These are phyloP conservation scores for Globisporangium solare DNA, from an alignment of 352 stramenopile species.

Conservation along the genomic window DNA sequence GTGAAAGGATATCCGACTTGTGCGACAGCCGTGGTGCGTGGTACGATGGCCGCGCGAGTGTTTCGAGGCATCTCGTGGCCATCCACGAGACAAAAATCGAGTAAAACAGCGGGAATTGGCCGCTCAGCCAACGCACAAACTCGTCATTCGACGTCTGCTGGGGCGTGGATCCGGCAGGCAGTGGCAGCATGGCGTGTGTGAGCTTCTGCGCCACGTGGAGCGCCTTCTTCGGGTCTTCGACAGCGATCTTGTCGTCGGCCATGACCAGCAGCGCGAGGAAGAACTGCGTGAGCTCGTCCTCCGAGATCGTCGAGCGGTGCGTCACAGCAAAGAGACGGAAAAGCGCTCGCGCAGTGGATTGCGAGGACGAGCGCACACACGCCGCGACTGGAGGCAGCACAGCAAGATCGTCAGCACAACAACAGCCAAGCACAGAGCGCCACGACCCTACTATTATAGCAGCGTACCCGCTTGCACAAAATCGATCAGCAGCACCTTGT, in stretches of 20 bases:
- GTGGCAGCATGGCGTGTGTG: constrained; percentile 32
- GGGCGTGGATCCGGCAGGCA: constrained; percentile 12
- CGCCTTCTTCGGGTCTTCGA: constrained; percentile 25
- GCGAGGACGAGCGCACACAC: constrained; percentile 60
- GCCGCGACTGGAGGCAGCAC: constrained; percentile 39
- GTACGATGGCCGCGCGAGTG: constrained; percentile 49
- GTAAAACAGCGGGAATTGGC: constrained; percentile 70
- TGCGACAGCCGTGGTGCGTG: constrained; percentile 42
- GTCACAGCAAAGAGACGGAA: constrained; percentile 50
- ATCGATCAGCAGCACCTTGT: constrained; percentile 31
- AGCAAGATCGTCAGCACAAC: not conserved
- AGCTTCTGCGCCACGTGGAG: constrained; percentile 38
- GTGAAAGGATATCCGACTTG: constrained; percentile 64
- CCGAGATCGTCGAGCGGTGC: constrained; percentile 25
- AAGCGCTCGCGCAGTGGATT: constrained; percentile 44
- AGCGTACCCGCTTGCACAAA: constrained; percentile 64
- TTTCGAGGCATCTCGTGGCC: constrained; percentile 40
- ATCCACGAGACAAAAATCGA: constrained; percentile 78
- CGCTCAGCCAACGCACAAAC: constrained; percentile 54
- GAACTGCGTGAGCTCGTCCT: constrained; percentile 38
- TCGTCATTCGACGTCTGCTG: constrained; percentile 43
- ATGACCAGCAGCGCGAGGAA: constrained; percentile 52
- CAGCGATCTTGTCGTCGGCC: constrained; percentile 23
- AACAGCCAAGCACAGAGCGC: not conserved
- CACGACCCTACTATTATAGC: not conserved